These are phyloP conservation scores for Colletotrichum agaves DNA, from an alignment of 2,329 filamentous ascomycete species.

Conservation along the genomic window DNA sequence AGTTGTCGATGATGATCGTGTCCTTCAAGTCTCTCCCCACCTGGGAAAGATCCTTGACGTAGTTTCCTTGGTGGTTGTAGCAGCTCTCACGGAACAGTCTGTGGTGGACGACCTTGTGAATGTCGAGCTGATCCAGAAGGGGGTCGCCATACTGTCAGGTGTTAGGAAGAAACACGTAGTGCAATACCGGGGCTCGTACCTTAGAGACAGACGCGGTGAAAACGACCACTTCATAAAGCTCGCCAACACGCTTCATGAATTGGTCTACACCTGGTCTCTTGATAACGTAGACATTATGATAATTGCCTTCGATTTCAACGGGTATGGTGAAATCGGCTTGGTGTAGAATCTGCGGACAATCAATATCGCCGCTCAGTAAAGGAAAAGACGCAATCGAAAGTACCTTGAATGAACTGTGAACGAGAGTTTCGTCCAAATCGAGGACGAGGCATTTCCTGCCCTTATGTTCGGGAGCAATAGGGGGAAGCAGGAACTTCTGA, in stretches of 20 bases:
- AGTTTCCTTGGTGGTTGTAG: slow-evolving; percentile 99
- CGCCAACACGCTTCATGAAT: slow-evolving; percentile 98
- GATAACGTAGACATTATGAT: slow-evolving; percentile 99
- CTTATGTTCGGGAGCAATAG: slow-evolving; percentile 80
- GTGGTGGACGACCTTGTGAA: slow-evolving; percentile 96
- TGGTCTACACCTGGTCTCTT: slow-evolving; percentile 98
- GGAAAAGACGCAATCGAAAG: slow-evolving; percentile 31
- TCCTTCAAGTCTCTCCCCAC: slow-evolving; percentile 95
- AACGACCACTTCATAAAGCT: slow-evolving; percentile 97
- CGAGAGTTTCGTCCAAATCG: slow-evolving; percentile 94
- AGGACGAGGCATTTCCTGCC: slow-evolving; percentile 94
- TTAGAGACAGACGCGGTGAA: slow-evolving; percentile 99
- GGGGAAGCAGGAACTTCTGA: slow-evolving; percentile 82
- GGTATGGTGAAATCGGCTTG: slow-evolving; percentile 99
- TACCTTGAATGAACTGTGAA: slow-evolving; percentile 99
- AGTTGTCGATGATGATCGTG: slow-evolving; percentile 99
- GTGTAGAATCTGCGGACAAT: slow-evolving; percentile 79
- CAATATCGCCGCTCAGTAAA: slow-evolving; percentile 15
- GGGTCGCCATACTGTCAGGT: slow-evolving; percentile 86
- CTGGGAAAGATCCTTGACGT: slow-evolving; percentile 98
- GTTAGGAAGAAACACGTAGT: slow-evolving; percentile 41
- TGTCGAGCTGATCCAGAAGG: slow-evolving; percentile 93
- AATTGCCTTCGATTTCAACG: slow-evolving; percentile 98
- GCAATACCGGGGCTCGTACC: slow-evolving; percentile 59
- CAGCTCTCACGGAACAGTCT: slow-evolving; percentile 97